Base-by-base conservation (phyloP, 2,329 filamentous ascomycete species). In the Ophiosphaerella herpotricha region DNA sequence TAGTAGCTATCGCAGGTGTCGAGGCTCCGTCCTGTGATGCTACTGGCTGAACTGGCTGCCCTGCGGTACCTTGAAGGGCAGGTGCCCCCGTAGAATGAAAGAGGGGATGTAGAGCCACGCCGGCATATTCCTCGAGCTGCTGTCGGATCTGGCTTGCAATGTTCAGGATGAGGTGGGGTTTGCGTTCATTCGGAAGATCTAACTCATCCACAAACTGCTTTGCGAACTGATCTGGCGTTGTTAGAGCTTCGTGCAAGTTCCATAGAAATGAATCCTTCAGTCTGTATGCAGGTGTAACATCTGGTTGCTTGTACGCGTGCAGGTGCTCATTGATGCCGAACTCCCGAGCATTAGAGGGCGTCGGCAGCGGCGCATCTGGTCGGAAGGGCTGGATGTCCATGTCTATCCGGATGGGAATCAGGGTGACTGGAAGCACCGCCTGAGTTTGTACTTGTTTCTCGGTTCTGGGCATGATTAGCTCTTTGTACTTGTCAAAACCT, bases 151-250 rank as follows among this genome's bases (percentile, higher is more conserved):
- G 92, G 61, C 88, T 91, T 75, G 91, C 92, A 66, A 99, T 95
- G 58, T 93, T 88, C 54, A 84, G 80, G 9, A 91, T 86, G 61
- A 91, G 83, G 12, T 79, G 74, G 13, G 81, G 80, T 43, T 80
- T 80, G 26, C 77, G 68, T 36, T 87, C 83, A 53, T 90, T 87
- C 4, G 93, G 93, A 36, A 99, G 83, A 70, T 99, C 94, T 36
- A 99, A 82, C 70, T 99, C 94, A 58, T 96, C 90, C 1, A 96
- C 92, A 59, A 97, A 85, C 1, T 83, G 86, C 62, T 89, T 84
- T n/a, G 94, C 94, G 70, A 97, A 99, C 67, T 96, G 89, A 68
- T 99, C 94, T 1, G 94, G 96, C 0, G 94, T 99, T 43, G 92
- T 89, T 50, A 97, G 79, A 0, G 90, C 89, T 77, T 99, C 94